These are phyloP conservation scores for Hymenochaete sp. DNA, from an alignment of 1,284 basidiomycete species.

Conservation along the genomic window DNA sequence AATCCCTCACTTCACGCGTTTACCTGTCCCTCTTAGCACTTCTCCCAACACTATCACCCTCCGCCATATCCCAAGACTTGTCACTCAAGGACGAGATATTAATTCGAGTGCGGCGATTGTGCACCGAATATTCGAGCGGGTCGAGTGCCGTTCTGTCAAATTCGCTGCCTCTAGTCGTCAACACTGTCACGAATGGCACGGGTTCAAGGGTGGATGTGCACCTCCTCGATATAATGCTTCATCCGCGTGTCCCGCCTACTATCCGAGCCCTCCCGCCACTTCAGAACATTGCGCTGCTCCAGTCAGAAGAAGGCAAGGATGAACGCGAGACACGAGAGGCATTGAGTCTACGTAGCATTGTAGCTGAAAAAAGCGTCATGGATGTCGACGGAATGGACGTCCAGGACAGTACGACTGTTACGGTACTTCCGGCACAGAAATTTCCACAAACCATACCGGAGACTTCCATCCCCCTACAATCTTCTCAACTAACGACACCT, in stretches of 20 bases:
- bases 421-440: background rate
- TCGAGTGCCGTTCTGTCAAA: conserved; percentile 51
- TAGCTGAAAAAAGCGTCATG: background rate
- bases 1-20: conserved; percentile 50
- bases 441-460: too few species aligned
- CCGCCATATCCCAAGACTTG: conserved; percentile 47
- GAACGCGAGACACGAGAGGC: conserved; percentile 39
- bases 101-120: conserved; percentile 37
- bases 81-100: conserved; percentile 38
- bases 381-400: background rate
- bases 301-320: conserved; percentile 52
- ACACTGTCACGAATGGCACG: background rate
- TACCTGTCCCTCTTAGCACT: conserved; percentile 47
- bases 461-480: too few species aligned
- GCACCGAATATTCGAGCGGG: conserved; percentile 42
- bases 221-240: conserved; percentile 55
- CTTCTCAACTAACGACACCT: too few species aligned
- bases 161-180: conserved; percentile 29
- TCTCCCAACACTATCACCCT: conserved; percentile 46
- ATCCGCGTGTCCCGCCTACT: conserved; percentile 69
- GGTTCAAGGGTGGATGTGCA: conserved; percentile 19
- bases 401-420: background rate
- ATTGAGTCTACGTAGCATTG: conserved; percentile 28
- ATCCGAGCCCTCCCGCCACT: conserved; percentile 59
- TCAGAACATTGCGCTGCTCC: conserved; percentile 51